Evolutionary conservation across 495 filamentous ascomycete genomes (phyloP).

Genomic region (Oidiodendron maius): DNA sequence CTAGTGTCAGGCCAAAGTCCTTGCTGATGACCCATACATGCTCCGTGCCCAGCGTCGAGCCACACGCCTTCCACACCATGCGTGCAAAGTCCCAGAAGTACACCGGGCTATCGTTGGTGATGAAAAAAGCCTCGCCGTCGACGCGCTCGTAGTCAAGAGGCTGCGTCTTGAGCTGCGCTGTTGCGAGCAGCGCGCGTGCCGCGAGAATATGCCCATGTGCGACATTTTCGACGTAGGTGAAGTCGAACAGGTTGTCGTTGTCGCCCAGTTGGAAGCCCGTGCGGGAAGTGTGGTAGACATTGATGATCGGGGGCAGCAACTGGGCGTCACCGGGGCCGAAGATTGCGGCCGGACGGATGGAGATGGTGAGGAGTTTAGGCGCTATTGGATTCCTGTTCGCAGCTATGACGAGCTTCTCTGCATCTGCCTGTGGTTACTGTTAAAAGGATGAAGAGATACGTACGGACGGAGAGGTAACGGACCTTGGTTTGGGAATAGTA

Average conservation of each 20-base stretch:
- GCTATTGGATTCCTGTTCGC: slow-evolving; percentile 68
- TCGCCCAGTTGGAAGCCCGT: slow-evolving; percentile 79
- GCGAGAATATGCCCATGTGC: slow-evolving; percentile 70
- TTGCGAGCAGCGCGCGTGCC: slow-evolving; percentile 63
- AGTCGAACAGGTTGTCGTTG: slow-evolving; percentile 86
- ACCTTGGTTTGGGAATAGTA: slow-evolving; percentile 92
- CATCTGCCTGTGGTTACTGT: slow-evolving; percentile 58
- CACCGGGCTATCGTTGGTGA: slow-evolving; percentile 86
- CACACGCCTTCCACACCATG: slow-evolving; percentile 69
- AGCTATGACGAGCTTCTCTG: slow-evolving; percentile 76
- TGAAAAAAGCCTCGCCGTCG: slow-evolving; percentile 91
- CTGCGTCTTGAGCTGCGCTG: slow-evolving; percentile 44
- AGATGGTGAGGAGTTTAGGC: slow-evolving; percentile 62
- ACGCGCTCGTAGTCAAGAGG: slow-evolving; percentile 72
- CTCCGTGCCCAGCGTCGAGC: slow-evolving; percentile 54
- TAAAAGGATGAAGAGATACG: neutral
- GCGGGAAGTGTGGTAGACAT: slow-evolving; percentile 56
- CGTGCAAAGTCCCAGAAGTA: slow-evolving; percentile 96
- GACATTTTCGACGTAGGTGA: slow-evolving; percentile 75
- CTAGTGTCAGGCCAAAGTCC: slow-evolving; percentile 57
- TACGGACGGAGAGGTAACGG: neutral
- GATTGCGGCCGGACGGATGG: slow-evolving; percentile 85
- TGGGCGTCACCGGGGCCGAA: slow-evolving; percentile 84
- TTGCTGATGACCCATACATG: slow-evolving; percentile 65
- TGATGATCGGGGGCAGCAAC: slow-evolving; percentile 54